Base-by-base conservation (phyloP, 441 rosid genomes). In the Breynia disticha region DNA sequence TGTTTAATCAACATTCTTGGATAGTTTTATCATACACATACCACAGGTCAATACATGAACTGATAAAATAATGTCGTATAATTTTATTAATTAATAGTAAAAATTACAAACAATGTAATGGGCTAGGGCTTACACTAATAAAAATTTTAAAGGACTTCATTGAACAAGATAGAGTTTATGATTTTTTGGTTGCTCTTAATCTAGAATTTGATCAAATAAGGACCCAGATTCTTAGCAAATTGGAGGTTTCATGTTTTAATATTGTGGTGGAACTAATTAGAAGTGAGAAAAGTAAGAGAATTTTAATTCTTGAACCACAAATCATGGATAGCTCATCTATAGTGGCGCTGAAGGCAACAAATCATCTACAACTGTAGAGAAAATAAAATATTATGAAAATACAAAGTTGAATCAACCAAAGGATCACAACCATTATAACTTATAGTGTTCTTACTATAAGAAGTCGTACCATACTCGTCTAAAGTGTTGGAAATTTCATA, bases 201-300 rank as follows among this genome's bases (percentile, higher is more conserved):
- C 16, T 16, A 17, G 57, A 54, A 18, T 38, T 54, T 20, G 57
- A 41, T 19, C 57, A 38, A 17, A 46, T 54, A 24, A 17, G 57
- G 19, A 18, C 39, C 24, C 57, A 38, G 6, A 39, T 54, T 38
- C 16, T 54, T 16, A 24, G 57, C 24, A 39, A 35, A 14, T 17
- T 4, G 15, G 57, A 38, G 46, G 24, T 54, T 54, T 28, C 47
- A 10, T 54, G 16, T 13, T 39, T 54, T 19, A 54, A 39, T 18
- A 16, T 38, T 9, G 46, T 39, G 28, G 46, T 39, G 8, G 47
- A 46, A 16, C 7, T 54, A 14, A 38, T 54, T 9, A 7, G 47
- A 16, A 22, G 57, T 16, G 57, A 54, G 15, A 46, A 54, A 38
- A 39, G 57, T 13, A 17, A 16, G 17, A 38, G 57, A 42, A 17